Evolutionary conservation across 2,329 filamentous ascomycete genomes (phyloP).

Genomic region (Tolypocladium capitatum): DNA sequence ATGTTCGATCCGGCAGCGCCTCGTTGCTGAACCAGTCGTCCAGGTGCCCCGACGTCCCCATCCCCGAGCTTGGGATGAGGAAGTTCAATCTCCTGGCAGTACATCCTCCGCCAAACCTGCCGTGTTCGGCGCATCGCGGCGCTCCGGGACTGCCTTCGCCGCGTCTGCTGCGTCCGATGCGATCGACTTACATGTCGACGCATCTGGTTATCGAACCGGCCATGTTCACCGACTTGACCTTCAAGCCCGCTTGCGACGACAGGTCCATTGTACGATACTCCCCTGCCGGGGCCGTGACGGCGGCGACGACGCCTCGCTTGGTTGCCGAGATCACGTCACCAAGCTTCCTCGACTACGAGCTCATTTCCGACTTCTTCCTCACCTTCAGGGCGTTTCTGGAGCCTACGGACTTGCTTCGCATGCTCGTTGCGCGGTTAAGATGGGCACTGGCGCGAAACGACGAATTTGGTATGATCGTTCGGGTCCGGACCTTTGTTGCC

Average conservation of each 20-base stretch:
- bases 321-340: slow-evolving; percentile 95
- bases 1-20: slow-evolving; percentile 48
- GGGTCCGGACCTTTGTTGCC: slow-evolving; percentile 89
- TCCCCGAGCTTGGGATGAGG: slow-evolving; percentile 15
- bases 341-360: slow-evolving; percentile 88
- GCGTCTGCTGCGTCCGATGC: slow-evolving; percentile 26
- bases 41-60: slow-evolving; percentile 11
- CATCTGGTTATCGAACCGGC: slow-evolving; percentile 49
- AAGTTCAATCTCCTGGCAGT: slow-evolving; percentile 24
- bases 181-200: slow-evolving; percentile 34
- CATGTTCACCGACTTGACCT: slow-evolving; percentile 72
- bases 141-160: slow-evolving; percentile 20
- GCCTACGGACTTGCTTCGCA: slow-evolving; percentile 60
- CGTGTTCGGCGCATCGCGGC: slow-evolving; percentile 8
- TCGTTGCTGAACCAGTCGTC: slow-evolving; percentile 31
- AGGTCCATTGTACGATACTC: slow-evolving; percentile 73
- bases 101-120: slow-evolving; percentile 20
- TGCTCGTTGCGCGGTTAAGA: slow-evolving; percentile 70
- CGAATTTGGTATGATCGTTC: slow-evolving; percentile 83
- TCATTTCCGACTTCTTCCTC: slow-evolving; percentile 94
- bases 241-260: slow-evolving; percentile 68
- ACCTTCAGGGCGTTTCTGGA: slow-evolving; percentile 85
- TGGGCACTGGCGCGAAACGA: slow-evolving; percentile 76
- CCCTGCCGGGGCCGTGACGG: slow-evolving; percentile 60
- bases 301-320: slow-evolving; percentile 79